Conservation (phyloP, 495 filamentous ascomycete genomes). For the Margaritispora aquatica region DNA sequence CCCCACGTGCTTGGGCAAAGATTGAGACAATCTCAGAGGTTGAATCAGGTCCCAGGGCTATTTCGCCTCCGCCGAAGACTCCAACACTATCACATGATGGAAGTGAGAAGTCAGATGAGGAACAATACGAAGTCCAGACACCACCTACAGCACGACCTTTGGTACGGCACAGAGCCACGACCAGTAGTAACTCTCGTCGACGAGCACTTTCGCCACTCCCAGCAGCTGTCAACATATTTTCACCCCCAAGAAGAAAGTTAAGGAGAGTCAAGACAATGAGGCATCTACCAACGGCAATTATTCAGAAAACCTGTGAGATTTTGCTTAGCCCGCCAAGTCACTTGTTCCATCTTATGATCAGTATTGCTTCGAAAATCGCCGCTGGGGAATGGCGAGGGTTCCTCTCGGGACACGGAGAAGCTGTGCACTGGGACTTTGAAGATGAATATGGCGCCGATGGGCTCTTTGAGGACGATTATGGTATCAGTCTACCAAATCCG, state of each 20-base stretch:
- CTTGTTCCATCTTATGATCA: constrained; percentile 69
- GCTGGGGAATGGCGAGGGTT: constrained; percentile 53
- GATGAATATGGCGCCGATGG: constrained; percentile 19
- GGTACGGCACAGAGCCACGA: constrained; percentile 45
- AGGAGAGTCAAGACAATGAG: constrained; percentile 34
- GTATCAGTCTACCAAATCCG: constrained; percentile 13
- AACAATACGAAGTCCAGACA: constrained; percentile 35
- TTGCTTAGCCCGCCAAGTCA: constrained; percentile 70
- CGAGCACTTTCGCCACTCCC: constrained; percentile 67
- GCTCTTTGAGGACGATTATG: constrained; percentile 28
- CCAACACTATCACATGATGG: constrained; percentile 26
- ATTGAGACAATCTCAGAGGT: constrained; percentile 21
- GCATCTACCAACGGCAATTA: constrained; percentile 57
- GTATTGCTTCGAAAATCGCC: constrained; percentile 68
- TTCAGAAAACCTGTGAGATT: constrained; percentile 69
- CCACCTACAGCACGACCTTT: constrained; percentile 33
- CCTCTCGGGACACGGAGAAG: constrained; percentile 39
- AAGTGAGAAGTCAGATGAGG: constrained; percentile 28
- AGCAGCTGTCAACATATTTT: constrained; percentile 56
- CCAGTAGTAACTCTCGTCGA: constrained; percentile 41
- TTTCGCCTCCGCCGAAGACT: constrained; percentile 51
- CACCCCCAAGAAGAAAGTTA: constrained; percentile 33
- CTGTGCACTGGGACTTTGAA: constrained; percentile 31
- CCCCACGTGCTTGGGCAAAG: constrained; percentile 28
- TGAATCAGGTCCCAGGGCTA: constrained; percentile 25